Conservation (phyloP, 164 flowering plant species). For the Annona cherimola region DNA sequence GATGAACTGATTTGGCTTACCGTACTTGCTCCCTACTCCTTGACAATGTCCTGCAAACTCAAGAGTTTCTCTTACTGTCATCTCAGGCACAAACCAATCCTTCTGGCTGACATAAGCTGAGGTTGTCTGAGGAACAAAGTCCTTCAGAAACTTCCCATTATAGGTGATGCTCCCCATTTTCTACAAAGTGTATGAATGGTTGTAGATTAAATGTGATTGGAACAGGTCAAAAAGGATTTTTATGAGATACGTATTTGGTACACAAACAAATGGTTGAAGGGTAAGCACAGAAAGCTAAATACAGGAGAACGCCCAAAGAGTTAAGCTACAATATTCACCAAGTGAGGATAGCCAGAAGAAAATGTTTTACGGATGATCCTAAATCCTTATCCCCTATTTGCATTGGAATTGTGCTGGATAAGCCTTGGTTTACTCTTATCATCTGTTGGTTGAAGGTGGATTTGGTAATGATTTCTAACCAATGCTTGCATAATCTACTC, state of each 20-base stretch:
- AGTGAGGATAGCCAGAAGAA: neutral
- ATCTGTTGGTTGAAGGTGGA: neutral
- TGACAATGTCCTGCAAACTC: constrained; percentile 86
- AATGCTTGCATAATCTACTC: neutral
- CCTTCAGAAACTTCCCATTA: constrained; percentile 66
- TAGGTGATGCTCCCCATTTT: constrained; percentile 74
- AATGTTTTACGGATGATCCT: neutral
- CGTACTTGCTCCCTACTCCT: constrained; percentile 86
- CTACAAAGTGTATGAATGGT: constrained; percentile 30
- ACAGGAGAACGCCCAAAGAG: neutral
- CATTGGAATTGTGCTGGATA: neutral
- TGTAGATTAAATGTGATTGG: neutral
- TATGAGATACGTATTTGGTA: neutral
- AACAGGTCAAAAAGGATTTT: neutral
- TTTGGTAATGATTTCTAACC: neutral
- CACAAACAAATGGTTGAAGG: neutral
- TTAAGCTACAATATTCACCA: neutral
- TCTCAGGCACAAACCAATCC: constrained; percentile 86
- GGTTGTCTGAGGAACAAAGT: constrained; percentile 84
- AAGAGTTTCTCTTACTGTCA: constrained; percentile 92
- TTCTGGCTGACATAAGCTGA: constrained; percentile 91
- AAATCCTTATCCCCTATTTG: neutral
- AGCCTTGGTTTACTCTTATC: neutral
- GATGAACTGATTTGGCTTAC: constrained; percentile 28
- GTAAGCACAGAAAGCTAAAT: neutral